phyloP scores from a whole-genome alignment of 768 basidiomycete species.

The Leucosporidium scottii region DNA sequence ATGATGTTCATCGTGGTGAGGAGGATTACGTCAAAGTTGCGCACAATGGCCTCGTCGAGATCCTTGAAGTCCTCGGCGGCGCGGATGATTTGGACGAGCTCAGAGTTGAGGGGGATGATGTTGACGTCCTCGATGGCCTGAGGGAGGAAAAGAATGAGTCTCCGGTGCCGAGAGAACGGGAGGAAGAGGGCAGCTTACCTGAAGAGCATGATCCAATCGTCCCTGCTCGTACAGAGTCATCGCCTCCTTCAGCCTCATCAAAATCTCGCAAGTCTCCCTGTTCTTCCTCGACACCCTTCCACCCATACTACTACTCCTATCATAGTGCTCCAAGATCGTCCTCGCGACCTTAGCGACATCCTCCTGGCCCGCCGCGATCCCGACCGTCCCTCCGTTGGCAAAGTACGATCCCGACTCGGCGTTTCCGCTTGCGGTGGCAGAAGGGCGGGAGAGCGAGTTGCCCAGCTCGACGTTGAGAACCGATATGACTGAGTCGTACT shows the following conservation, averaged over 20 bases:
- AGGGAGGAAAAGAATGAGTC: background rate
- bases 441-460: constrained; percentile 64
- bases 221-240: constrained; percentile 66
- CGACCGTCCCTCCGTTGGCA: constrained; percentile 45
- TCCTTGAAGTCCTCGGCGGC: constrained; percentile 84
- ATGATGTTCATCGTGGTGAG: constrained; percentile 88
- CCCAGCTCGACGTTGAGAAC: constrained; percentile 83
- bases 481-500: constrained; percentile 76
- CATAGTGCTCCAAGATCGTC: constrained; percentile 65
- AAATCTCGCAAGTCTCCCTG: constrained; percentile 50
- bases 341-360: constrained; percentile 36
- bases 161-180: background rate
- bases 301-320: constrained; percentile 57
- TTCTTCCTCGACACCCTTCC: constrained; percentile 59
- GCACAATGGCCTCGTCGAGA: constrained; percentile 71
- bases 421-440: constrained; percentile 42
- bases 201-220: constrained; percentile 67
- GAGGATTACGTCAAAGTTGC: constrained; percentile 81
- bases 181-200: constrained; percentile 52
- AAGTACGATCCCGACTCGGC: constrained; percentile 49
- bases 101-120: constrained; percentile 65
- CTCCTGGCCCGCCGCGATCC: constrained; percentile 23
- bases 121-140: constrained; percentile 76
- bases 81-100: constrained; percentile 74
- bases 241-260: constrained; percentile 75